phyloP scores from a whole-genome alignment of 768 basidiomycete species.

The Amylocystis lapponica region DNA sequence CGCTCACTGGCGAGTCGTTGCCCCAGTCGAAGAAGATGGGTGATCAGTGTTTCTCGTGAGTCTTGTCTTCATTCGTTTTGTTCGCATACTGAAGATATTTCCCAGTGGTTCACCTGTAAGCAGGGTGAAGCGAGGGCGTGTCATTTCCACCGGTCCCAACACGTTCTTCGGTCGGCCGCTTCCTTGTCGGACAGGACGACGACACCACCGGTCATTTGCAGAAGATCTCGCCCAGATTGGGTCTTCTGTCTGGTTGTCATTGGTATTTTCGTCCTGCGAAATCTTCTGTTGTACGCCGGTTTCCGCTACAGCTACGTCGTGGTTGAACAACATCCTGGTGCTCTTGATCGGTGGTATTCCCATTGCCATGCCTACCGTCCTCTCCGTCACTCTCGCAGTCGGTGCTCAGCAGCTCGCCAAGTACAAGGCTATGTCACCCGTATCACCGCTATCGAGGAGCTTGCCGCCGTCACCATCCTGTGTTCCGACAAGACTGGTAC shows the following conservation, averaged over 20 bases:
- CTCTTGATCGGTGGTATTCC: conserved; percentile 99
- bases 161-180: conserved; percentile 99
- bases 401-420: conserved; percentile 98
- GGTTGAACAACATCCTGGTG: conserved; percentile 96
- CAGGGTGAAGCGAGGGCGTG: conserved; percentile 99
- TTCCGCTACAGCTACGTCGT: conserved; percentile 86
- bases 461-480: conserved; percentile 96
- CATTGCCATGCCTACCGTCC: conserved; percentile 98
- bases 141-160: conserved; percentile 97
- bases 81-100: conserved; percentile 7
- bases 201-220: conserved; percentile 98
- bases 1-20: conserved; percentile 94
- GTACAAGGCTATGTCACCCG: conserved; percentile 99
- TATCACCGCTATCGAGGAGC: conserved; percentile 98
- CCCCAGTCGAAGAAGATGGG: conserved; percentile 88
- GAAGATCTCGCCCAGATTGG: conserved; percentile 98
- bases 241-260: conserved; percentile 93
- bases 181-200: conserved; percentile 97
- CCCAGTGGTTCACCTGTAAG: conserved; percentile 93
- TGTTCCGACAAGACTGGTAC: conserved; percentile 99
- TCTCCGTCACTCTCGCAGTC: conserved; percentile 97
- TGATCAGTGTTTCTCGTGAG: conserved; percentile 97
- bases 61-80: conserved; percentile 19
- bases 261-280: conserved; percentile 93
- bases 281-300: conserved; percentile 91